Percentiles rank a stretch among this genome's conserved stretches.
phyloP scores from a whole-genome alignment of 2,329 filamentous ascomycete genomes.

The Colletotrichum spaethianum region DNA sequence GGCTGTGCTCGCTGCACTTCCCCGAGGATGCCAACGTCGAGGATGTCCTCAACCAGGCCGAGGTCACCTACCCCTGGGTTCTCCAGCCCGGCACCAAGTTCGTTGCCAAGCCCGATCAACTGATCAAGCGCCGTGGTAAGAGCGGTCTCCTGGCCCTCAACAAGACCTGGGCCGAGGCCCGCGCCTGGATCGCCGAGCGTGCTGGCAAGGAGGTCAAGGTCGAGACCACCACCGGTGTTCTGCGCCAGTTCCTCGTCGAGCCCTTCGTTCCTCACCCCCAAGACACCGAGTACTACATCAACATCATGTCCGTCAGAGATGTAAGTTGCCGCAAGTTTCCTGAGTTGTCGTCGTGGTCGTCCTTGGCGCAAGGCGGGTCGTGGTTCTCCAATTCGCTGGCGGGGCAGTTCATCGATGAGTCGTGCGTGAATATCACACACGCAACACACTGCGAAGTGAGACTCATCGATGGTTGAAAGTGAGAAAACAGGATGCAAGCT shows the following conservation, averaged over 20 bases:
- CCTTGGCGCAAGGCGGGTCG: conserved; percentile 17
- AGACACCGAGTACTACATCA: conserved; percentile 99
- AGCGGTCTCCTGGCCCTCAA: conserved; percentile 96
- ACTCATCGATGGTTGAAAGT: conserved; percentile 14
- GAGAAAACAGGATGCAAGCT: conserved; percentile 23
- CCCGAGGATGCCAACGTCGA: conserved; percentile 87
- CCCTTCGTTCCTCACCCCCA: conserved; percentile 97
- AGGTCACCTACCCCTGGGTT: conserved; percentile 97
- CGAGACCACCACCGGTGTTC: conserved; percentile 88
- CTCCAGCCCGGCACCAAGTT: conserved; percentile 88
- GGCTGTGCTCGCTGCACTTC: conserved; percentile 94
- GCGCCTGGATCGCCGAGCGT: conserved; percentile 92
- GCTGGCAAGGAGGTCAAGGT: conserved; percentile 94
- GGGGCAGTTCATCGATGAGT: conserved; percentile 34
- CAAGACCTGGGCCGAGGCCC: conserved; percentile 96
- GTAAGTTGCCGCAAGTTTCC: conserved; percentile 72
- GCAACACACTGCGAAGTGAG: conserved; percentile 26
- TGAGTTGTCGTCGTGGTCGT: conserved; percentile 29
- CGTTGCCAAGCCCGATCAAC: conserved; percentile 98
- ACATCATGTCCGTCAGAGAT: conserved; percentile 99
- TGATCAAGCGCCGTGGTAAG: conserved; percentile 99
- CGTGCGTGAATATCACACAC: conserved; percentile 19
- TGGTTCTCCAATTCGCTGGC: conserved; percentile 19
- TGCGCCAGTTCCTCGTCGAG: conserved; percentile 98
- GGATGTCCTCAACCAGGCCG: conserved; percentile 92